Evolutionary conservation across 106 monocot genomes (phyloP), one percentile per base, ranked within the genome.

Genomic region (Triglochin maritima): DNA sequence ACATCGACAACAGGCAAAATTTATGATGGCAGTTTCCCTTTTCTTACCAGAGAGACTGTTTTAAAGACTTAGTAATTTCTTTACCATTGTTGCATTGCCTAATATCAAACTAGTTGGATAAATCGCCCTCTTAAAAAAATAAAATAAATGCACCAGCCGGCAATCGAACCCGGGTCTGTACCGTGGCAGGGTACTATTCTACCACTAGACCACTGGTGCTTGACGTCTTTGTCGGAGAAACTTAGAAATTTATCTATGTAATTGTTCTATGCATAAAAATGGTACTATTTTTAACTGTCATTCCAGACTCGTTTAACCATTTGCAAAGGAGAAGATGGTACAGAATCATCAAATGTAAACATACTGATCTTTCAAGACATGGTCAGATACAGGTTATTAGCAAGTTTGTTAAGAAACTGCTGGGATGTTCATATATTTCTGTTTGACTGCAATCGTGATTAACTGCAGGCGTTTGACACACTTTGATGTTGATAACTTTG

Each of bases 161-260:
- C 85, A 94, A 90, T 94, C 85, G 94, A 94, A 94, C 89, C 94
- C 85, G 90, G 87, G 85, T 95, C 90, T 95, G 95, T 95, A 90
- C 90, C 90, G 95, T 95, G 95, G 95, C 81, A 77, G 81, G 81
- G 81, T 81, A 77, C 76, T 81, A 81, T 77, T 81, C 81, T 81
- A 81, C 81, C 76, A 81, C 81, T 81, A 81, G 81, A 81, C 81
- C 81, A 77, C 81, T 81, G 76, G 81, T 81, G 81, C 76, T 50
- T 65, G 49, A n/a, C n/a, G n/a, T n/a, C 29, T 29, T 29, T 29
- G 29, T 29, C 1, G 29, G 29, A 1, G 1, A 29, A 29, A 29
- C 0, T 0, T 29, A 29, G 29, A 0, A 29, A 29, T 29, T 29
- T 29, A 0, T 29, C 29, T 29, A 29, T 29, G n/a, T 29, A 29